These are phyloP conservation scores for Ogataea paraovalis DNA, from an alignment of 805 yeast genomes.

Conservation along the genomic window DNA sequence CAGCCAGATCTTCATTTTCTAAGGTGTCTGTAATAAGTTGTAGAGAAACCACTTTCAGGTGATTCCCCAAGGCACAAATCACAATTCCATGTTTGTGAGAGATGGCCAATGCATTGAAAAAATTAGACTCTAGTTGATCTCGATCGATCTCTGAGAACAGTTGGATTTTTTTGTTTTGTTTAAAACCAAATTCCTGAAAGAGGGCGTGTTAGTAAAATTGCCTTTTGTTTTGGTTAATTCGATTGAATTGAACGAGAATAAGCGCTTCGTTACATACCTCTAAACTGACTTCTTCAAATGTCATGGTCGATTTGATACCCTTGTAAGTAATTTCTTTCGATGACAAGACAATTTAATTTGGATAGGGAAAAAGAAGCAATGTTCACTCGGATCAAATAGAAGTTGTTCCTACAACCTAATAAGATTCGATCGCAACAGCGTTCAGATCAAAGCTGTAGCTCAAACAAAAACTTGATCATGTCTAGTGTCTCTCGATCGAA, in stretches of 20 bases:
- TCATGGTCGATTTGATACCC: not conserved
- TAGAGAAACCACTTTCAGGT: constrained; percentile 18
- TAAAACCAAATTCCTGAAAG: constrained; percentile 28
- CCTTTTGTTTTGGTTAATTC: no score
- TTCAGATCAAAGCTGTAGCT: no score
- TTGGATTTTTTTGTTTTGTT: constrained; percentile 23
- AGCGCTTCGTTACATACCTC: not conserved
- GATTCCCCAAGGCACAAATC: constrained; percentile 17
- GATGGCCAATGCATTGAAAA: constrained; percentile 18
- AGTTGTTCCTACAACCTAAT: no score
- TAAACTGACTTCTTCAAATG: not conserved
- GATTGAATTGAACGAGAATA: no score
- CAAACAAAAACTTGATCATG: no score
- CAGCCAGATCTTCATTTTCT: constrained; percentile 14
- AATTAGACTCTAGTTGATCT: constrained; percentile 4
- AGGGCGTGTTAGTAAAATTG: not conserved
- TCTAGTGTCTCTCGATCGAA: no score
- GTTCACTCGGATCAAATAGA: no score
- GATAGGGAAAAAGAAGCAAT: no score
- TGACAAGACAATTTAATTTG: no score
- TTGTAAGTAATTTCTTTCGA: no score
- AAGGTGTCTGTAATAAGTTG: not conserved
- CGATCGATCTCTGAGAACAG: constrained; percentile 15
- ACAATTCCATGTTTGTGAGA: constrained; percentile 17
- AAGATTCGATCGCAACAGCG: no score